phyloP scores from a whole-genome alignment of 768 basidiomycete species.

The Amanita thiersii region DNA sequence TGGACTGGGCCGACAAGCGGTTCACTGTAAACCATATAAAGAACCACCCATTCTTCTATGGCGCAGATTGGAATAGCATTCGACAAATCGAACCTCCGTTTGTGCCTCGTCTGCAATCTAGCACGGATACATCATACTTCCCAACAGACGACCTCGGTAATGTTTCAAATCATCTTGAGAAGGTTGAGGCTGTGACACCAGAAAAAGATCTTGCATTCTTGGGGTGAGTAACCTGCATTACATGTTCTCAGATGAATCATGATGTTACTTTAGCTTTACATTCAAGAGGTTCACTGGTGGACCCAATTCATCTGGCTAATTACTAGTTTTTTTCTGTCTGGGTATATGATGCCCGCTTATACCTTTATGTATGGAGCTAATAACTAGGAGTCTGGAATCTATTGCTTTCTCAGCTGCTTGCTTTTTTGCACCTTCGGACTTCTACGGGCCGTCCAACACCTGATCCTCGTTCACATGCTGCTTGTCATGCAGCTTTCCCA shows the following conservation, averaged over 20 bases:
- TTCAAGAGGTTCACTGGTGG: slow-evolving; percentile 68
- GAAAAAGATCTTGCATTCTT: slow-evolving; percentile 66
- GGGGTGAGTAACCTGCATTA: slow-evolving; percentile 31
- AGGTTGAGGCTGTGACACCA: slow-evolving; percentile 52
- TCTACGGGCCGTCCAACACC: too few species aligned
- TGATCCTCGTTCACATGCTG: too few species aligned
- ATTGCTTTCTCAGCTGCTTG: slow-evolving; percentile 3
- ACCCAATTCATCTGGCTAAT: slow-evolving; percentile 12
- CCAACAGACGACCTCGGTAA: slow-evolving; percentile 87
- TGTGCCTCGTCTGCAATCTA: slow-evolving; percentile 85
- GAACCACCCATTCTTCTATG: slow-evolving; percentile 88
- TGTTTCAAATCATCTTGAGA: slow-evolving; percentile 50
- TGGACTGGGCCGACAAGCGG: slow-evolving; percentile 74
- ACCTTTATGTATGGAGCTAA: slow-evolving; percentile 3
- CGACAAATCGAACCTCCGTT: slow-evolving; percentile 94
- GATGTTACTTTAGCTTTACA: slow-evolving; percentile 49
- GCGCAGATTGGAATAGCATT: slow-evolving; percentile 90
- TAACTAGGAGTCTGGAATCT: slow-evolving; percentile 5
- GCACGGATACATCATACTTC: slow-evolving; percentile 95
- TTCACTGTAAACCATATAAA: slow-evolving; percentile 83
- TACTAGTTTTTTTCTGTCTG: not conserved
- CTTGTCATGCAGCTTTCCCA: too few species aligned
- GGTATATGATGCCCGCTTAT: not conserved
- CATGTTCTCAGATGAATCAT: not conserved
- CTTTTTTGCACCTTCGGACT: too few species aligned